Evolutionary conservation across 2,329 filamentous ascomycete genomes (phyloP), one percentile per base, ranked within the genome.

Genomic region (Sporothrix euskadiensis): DNA sequence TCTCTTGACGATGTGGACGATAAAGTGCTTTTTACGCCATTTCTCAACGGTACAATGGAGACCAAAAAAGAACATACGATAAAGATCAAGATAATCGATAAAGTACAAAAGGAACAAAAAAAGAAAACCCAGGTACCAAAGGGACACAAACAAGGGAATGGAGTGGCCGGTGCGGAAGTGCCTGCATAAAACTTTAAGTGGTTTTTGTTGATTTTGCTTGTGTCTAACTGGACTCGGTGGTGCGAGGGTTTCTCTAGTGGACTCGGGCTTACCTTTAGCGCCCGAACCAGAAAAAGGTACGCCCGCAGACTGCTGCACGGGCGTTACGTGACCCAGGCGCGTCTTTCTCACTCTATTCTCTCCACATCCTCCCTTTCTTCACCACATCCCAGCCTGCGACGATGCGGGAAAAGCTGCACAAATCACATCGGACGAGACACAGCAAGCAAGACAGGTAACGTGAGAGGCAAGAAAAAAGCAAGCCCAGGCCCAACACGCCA

Each of bases 111-210:
- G 30, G 16, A 35, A 69, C 54, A 54, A 41, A 32, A 69, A 8
- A 32, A 16, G 22, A 32, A 61, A 71, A 19, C 16, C 26, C 47
- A 52, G 32, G 22, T 52, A 71, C 10, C 39, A 39, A 35, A 54
- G 39, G 7, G 14, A 22, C 10, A 69, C 30, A 54, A 69, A 54
- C n/a, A n/a, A 22, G 41, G 66, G 47, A 39, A 30, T 68, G n/a
- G 41, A 49, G 63, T 69, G 49, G 68, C 32, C 44, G 47, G 69
- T 71, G 70, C 57, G 57, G 57, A 63, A 71, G 70, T 52, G 70
- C 57, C 16, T 71, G 70, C 70, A 71, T 57, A 59, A 63, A 35
- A 19, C 41, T 14, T 12, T 35, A 35, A 56, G 69, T 44, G 39
- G 47, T 10, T 14, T 39, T 52, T 14, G 12, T 7, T 44, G 35